Evolutionary conservation across 2,329 filamentous ascomycete species (phyloP).

Genomic region (Huntiella savannae): DNA sequence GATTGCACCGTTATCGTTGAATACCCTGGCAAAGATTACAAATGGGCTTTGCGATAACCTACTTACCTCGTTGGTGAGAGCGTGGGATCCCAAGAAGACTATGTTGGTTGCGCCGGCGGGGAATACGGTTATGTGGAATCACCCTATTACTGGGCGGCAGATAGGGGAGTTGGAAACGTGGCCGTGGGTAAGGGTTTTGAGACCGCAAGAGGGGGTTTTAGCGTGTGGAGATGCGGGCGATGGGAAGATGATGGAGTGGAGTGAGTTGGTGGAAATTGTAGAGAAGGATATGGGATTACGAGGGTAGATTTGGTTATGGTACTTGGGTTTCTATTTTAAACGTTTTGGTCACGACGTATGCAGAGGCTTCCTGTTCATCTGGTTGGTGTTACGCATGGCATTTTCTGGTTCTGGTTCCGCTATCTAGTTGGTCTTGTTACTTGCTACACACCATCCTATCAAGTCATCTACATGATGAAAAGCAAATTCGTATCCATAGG

Average conservation of each 20-base stretch:
- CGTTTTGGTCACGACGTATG: too few relatives aligned
- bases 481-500: conserved; percentile 51
- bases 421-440: background rate
- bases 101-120: conserved; percentile 67
- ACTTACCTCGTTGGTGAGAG: conserved; percentile 53
- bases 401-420: background rate
- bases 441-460: background rate
- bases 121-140: conserved; percentile 82
- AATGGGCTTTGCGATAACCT: conserved; percentile 63
- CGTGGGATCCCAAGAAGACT: conserved; percentile 68
- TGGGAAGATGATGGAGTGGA: conserved; percentile 72
- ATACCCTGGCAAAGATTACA: conserved; percentile 68
- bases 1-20: conserved; percentile 66
- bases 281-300: conserved; percentile 21
- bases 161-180: conserved; percentile 44
- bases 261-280: conserved; percentile 48
- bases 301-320: background rate
- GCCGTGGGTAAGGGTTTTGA: conserved; percentile 52
- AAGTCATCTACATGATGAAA: conserved; percentile 36
- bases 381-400: too few relatives aligned
- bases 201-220: conserved; percentile 55
- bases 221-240: conserved; percentile 72
- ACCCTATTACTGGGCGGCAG: conserved; percentile 62
- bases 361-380: too few relatives aligned
- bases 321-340: background rate